phyloP scores from a whole-genome alignment of 495 filamentous ascomycete species.

The Glarea lozoyensis region DNA sequence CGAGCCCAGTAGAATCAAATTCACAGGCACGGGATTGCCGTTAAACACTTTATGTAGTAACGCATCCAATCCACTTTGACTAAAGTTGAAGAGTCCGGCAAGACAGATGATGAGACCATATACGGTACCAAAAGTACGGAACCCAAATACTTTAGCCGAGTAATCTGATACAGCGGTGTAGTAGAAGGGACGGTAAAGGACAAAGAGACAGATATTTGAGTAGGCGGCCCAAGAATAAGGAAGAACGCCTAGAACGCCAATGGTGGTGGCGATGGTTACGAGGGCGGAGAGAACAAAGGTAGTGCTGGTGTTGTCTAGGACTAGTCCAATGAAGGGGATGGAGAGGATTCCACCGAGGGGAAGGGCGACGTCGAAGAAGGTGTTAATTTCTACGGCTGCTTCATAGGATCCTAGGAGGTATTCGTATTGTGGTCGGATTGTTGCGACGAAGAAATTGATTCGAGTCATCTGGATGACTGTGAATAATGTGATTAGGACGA shows the following conservation, averaged over 20 bases:
- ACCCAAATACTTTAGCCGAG: conserved; percentile 91
- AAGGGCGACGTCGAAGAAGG: conserved; percentile 81
- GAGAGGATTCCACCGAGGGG: conserved; percentile 77
- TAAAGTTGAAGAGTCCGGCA: conserved; percentile 80
- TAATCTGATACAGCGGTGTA: conserved; percentile 81
- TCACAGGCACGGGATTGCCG: conserved; percentile 70
- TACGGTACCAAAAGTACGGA: conserved; percentile 88
- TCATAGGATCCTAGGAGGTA: conserved; percentile 55
- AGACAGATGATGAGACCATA: conserved; percentile 93
- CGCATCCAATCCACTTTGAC: conserved; percentile 73
- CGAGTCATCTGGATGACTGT: conserved; percentile 88
- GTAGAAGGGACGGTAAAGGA: conserved; percentile 64
- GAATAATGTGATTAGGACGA: conserved; percentile 76
- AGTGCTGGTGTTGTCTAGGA: conserved; percentile 74
- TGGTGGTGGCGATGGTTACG: conserved; percentile 61
- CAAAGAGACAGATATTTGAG: conserved; percentile 72
- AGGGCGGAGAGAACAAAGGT: conserved; percentile 65
- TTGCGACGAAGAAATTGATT: conserved; percentile 97
- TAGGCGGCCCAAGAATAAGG: conserved; percentile 59
- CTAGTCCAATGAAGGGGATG: conserved; percentile 78
- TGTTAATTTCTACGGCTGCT: conserved; percentile 61
- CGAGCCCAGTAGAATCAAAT: conserved; percentile 52
- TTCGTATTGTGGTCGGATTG: conserved; percentile 77
- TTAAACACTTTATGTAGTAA: conserved; percentile 64
- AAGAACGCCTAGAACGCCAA: conserved; percentile 73